Percentiles rank a stretch among this genome's conserved stretches.
Evolutionary conservation across 1,284 basidiomycete genomes (phyloP).

Genomic region (Papiliotrema nemorosa): DNA sequence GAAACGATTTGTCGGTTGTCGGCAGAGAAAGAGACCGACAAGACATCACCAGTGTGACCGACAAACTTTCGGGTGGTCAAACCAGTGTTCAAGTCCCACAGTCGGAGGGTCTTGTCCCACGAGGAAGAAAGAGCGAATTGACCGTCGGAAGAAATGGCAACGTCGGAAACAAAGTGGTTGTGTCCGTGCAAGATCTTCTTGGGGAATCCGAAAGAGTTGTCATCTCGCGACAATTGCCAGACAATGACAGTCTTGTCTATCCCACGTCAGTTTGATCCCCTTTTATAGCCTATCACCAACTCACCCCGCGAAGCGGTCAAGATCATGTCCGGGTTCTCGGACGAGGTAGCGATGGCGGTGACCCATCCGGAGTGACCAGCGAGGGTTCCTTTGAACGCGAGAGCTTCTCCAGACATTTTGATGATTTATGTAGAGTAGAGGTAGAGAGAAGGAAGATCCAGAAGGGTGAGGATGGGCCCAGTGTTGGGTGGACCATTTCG

Average conservation of each 20-base stretch:
- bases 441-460: not conserved
- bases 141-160: conserved; percentile 97
- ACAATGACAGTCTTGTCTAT: conserved; percentile 99
- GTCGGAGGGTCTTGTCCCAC: conserved; percentile 99
- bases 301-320: conserved; percentile 93
- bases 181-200: conserved; percentile 98
- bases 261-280: conserved; percentile 19
- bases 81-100: conserved; percentile 98
- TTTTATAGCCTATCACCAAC: conserved; percentile 24
- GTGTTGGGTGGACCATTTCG: not conserved
- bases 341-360: conserved; percentile 92
- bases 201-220: conserved; percentile 82
- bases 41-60: conserved; percentile 95
- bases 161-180: conserved; percentile 99
- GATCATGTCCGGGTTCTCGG: conserved; percentile 96
- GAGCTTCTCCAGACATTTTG: conserved; percentile 73
- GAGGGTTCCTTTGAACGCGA: conserved; percentile 88
- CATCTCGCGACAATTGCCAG: conserved; percentile 97
- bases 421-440: not conserved
- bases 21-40: conserved; percentile 95
- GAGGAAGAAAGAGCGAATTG: conserved; percentile 99
- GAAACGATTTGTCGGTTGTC: conserved; percentile 99
- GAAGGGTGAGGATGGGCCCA: not conserved
- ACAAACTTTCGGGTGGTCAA: conserved; percentile 93
- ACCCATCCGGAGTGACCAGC: conserved; percentile 96